Evolutionary conservation across 1,284 basidiomycete species (phyloP), one percentile per base, ranked within the genome.

Genomic region (Coniferiporia sulphurascens): DNA sequence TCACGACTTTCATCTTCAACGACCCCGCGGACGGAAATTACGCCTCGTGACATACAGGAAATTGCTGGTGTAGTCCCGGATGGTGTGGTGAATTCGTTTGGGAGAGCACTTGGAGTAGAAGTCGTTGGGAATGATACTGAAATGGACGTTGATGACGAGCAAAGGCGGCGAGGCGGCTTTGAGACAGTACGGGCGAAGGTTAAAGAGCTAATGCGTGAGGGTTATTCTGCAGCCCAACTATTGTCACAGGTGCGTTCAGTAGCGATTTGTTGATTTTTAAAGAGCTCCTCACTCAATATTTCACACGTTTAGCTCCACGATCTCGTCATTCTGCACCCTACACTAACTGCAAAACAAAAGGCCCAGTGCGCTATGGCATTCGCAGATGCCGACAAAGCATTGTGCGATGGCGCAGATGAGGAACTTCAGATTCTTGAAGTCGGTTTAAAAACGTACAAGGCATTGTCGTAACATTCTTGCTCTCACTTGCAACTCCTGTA

Each of bases 341-440:
- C 87, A 0, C 74, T 99, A 60, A 83, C 85, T 41, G 86, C 91
- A 12, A 81, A 85, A 45, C 87, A 92, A 64, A 99, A 99, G 72
- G 84, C 93, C 1, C 77, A 78, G 34, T 91, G 91, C 63, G 92
- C 91, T 0, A 75, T 98, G 17, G 85, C 86, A 7, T 89, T 99
- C 63, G 96, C 95, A 3, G 93, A 96, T 71, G 93, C 93, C 43
- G 97, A 99, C 77, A 98, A 99, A 73, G 93, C 92, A 0, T 76
- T 99, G 48, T 93, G 91, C 64, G 96, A 99, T 67, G 97, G 97
- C 1, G 95, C 93, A n/a, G 96, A 99, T 67, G 97, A 99, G 73
- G 95, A 98, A 72, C 76, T 99, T 43, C 98, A 97, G 86, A 83
- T 95, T 52, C 75, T 99, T 19, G 92, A 96, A 67, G 86, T 94